Evolutionary conservation across 805 yeast genomes (phyloP).

Genomic region (Nakazawaea sp.): DNA sequence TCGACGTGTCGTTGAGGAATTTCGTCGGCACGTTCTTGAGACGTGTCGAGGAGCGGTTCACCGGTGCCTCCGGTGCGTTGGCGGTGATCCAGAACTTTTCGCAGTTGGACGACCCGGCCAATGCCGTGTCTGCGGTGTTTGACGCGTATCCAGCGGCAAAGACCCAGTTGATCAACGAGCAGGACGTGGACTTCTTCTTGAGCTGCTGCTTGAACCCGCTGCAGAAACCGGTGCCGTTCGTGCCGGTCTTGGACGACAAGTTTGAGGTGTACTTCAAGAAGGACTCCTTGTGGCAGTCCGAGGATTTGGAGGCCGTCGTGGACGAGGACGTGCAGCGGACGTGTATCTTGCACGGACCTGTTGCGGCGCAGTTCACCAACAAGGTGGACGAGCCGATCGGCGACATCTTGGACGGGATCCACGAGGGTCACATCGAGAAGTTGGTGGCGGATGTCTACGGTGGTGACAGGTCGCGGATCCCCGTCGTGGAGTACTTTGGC

Average conservation of each 20-base stretch:
- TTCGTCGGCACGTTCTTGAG: constrained; percentile 81
- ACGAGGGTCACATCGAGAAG: constrained; percentile 78
- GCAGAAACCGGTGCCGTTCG: constrained; percentile 97
- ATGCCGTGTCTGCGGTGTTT: constrained; percentile 53
- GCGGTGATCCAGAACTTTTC: constrained; percentile 72
- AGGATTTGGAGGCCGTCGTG: constrained; percentile 91
- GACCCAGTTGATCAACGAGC: constrained; percentile 84
- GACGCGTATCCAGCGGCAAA: constrained; percentile 66
- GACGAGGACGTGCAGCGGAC: constrained; percentile 96
- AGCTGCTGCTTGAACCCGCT: constrained; percentile 72
- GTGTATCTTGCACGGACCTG: constrained; percentile 99
- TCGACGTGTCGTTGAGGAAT: constrained; percentile 79
- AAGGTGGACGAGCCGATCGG: constrained; percentile 89
- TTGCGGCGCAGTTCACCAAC: constrained; percentile 88
- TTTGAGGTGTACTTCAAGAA: constrained; percentile 96
- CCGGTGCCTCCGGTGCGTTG: constrained; percentile 39
- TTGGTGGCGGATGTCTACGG: constrained; percentile 64
- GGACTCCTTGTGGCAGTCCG: constrained; percentile 99
- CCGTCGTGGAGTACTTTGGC: constrained; percentile 86
- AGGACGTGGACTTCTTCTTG: constrained; percentile 91
- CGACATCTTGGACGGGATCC: constrained; percentile 81
- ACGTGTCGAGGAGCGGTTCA: constrained; percentile 96
- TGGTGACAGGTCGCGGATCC: constrained; percentile 67
- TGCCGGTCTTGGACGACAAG: constrained; percentile 90
- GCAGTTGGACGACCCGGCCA: constrained; percentile 63